Percentiles rank a stretch among this genome's conserved stretches.
These are phyloP conservation scores for Calocybe gangraenosa DNA, from an alignment of 768 basidiomycete genomes.

Conservation along the genomic window DNA sequence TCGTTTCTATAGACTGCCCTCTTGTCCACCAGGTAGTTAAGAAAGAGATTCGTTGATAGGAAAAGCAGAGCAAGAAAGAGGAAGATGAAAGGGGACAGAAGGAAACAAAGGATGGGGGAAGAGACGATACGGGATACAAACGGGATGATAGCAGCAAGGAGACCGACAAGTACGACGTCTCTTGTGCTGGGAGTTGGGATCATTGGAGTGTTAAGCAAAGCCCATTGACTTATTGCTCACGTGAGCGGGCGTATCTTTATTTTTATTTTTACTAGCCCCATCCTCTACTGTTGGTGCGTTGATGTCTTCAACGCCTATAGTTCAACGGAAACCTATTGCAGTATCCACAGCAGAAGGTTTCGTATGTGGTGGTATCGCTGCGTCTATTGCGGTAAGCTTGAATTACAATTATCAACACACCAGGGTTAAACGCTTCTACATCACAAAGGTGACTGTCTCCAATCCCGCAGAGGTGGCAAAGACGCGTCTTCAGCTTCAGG, in stretches of 20 bases:
- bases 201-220: conserved; percentile 4
- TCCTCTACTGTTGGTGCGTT: background rate
- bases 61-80: conserved; percentile 44
- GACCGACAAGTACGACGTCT: conserved; percentile 51
- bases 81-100: conserved; percentile 60
- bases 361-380: conserved; percentile 85
- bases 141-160: conserved; percentile 57
- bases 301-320: conserved; percentile 11
- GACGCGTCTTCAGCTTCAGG: conserved; percentile 93
- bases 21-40: conserved; percentile 58
- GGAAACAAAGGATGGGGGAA: conserved; percentile 60
- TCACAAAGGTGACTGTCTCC: conserved; percentile 68
- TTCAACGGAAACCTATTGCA: conserved; percentile 19
- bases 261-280: no score
- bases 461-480: conserved; percentile 87
- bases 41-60: conserved; percentile 47
- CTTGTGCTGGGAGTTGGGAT: conserved; percentile 38
- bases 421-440: conserved; percentile 5
- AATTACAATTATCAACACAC: background rate
- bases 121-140: conserved; percentile 51
- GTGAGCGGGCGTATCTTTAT: conserved; percentile 2
- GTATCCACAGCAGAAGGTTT: conserved; percentile 80
- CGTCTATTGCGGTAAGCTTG: conserved; percentile 76
- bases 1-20: conserved; percentile 28
- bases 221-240: conserved; percentile 1